These are phyloP conservation scores for Massarina eburnea DNA, from an alignment of 2,329 filamentous ascomycete genomes.

Conservation along the genomic window DNA sequence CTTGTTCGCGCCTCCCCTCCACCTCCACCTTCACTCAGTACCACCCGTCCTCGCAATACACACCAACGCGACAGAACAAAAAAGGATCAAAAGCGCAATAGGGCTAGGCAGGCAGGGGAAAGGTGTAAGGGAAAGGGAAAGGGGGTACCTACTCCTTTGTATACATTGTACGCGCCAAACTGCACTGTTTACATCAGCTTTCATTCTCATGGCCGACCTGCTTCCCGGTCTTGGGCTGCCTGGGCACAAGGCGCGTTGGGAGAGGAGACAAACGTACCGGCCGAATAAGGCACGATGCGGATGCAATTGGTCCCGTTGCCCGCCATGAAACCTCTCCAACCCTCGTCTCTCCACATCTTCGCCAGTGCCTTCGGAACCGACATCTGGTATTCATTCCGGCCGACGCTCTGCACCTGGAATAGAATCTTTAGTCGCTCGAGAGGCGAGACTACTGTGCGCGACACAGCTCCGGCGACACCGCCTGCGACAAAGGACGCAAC, in stretches of 20 bases:
- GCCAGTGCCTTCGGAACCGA: conserved; percentile 83
- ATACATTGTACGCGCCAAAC: conserved; percentile 97
- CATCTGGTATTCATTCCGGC: conserved; percentile 89
- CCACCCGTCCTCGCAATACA: not conserved
- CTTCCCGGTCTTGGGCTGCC: too few relatives aligned
- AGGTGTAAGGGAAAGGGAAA: not conserved
- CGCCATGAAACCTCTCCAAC: conserved; percentile 95
- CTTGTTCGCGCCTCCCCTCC: not conserved
- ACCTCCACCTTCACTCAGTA: not conserved
- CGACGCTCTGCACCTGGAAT: conserved; percentile 92
- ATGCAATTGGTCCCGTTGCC: conserved; percentile 99
- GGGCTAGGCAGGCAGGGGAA: not conserved
- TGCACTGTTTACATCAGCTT: too few relatives aligned
- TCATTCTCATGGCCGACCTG: too few relatives aligned
- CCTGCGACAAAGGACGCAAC: conserved; percentile 91
- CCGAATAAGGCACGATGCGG: conserved; percentile 95
- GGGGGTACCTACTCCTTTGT: conserved; percentile 72
- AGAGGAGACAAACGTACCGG: too few relatives aligned
- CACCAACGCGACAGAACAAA: not conserved
- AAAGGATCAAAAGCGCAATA: not conserved
- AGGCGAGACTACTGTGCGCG: conserved; percentile 92
- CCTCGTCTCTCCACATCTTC: conserved; percentile 98
- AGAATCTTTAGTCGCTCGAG: conserved; percentile 95
- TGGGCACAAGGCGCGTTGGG: too few relatives aligned
- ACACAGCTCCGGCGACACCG: conserved; percentile 94